Percentiles rank a stretch among this genome's conserved stretches.
phyloP scores from a whole-genome alignment of 2,329 filamentous ascomycete species.

The Metarhizium brunneum region DNA sequence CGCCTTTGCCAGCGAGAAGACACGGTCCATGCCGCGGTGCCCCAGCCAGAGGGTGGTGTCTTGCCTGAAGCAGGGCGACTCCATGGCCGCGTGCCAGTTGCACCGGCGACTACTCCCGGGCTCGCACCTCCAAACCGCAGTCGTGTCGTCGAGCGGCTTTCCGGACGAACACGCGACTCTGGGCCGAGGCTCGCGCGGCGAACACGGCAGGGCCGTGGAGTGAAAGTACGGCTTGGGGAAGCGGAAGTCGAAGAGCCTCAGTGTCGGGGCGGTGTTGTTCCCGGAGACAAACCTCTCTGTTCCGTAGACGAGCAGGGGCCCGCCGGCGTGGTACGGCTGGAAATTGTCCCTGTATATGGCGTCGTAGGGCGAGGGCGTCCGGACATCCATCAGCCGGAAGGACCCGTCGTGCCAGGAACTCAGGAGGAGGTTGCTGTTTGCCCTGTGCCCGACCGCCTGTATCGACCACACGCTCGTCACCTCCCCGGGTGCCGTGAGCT shows the following conservation, averaged over 20 bases:
- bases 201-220: conserved; percentile 38
- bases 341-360: conserved; percentile 44
- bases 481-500: too few relatives aligned
- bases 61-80: conserved; percentile 34
- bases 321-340: conserved; percentile 34
- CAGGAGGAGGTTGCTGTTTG: conserved; percentile 33
- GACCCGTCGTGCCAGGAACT: conserved; percentile 46
- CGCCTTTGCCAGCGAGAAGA: conserved; percentile 39
- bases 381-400: conserved; percentile 39
- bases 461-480: conserved; percentile 36
- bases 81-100: conserved; percentile 38
- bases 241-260: conserved; percentile 47
- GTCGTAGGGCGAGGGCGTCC: conserved; percentile 37
- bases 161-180: neutral
- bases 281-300: conserved; percentile 42
- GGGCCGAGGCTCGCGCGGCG: conserved; percentile 7
- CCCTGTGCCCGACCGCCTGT: conserved; percentile 30
- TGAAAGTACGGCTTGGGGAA: conserved; percentile 39
- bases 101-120: conserved; percentile 24
- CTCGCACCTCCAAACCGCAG: conserved; percentile 22
- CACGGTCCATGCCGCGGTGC: conserved; percentile 18
- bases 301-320: conserved; percentile 40
- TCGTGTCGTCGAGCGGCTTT: conserved; percentile 4
- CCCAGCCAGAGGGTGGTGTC: conserved; percentile 40
- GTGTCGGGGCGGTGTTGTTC: conserved; percentile 29